Base-by-base conservation (phyloP, 345 rosid genomes). In the Ricinus communis region DNA sequence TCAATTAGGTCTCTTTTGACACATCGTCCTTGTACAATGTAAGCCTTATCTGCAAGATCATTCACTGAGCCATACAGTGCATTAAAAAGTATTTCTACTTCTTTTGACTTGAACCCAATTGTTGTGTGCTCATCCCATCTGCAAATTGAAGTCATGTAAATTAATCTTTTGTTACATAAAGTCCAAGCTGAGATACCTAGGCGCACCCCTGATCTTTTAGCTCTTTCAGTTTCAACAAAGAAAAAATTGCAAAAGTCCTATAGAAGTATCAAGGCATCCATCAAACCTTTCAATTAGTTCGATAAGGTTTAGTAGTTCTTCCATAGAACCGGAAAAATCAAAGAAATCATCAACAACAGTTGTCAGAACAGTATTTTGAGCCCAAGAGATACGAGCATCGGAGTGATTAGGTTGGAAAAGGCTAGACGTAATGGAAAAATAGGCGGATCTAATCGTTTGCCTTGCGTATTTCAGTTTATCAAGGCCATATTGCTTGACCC, bases 301-400 rank as follows among this genome's bases (percentile, higher is more conserved):
- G 5, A 30, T 72, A 5, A 64, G n/a, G 63, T 72, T 72, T n/a
- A 52, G 15, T 3, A 72, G 38, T 41, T 71, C 69, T 27, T 71
- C 69, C 47, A 38, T 19, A 15, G 69, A 53, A 41, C 69, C 75
- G 16, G 21, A 62, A 46, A 16, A 28, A 22, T 71, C 75, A 54
- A 63, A 71, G 36, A 71, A 63, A 41, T 71, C 75, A 25, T 71
- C 69, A 13, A 71, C 25, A 28, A 71, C 38, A 15, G 75, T 71
- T 16, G 57, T 51, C 8, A 71, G 53, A 21, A 63, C 62, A 27
- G 63, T 15, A n/a, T 63, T 53, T 55, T 71, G 66, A 22, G 75
- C 57, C 75, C 67, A 62, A 7, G 75, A 52, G 33, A 55, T 52
- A 21, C 75, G 59, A 62, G 75, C 75, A 27, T 71, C 63, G 0